These are phyloP conservation scores for Dictyostelium brefeldianum DNA, from an alignment of 78 protist genomes.

Conservation along the genomic window DNA sequence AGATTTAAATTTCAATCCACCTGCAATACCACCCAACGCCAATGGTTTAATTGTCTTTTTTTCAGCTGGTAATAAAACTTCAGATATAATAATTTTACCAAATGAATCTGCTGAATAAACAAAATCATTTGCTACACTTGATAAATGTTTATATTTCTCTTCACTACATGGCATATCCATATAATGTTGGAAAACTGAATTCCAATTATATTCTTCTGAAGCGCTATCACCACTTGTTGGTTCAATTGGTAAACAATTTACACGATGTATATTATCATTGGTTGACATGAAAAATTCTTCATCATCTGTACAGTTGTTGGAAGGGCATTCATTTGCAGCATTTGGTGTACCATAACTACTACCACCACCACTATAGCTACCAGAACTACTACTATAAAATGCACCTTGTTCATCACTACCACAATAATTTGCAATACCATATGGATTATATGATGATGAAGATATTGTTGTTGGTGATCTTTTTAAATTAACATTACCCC, in stretches of 20 bases:
- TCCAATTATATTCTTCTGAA: conserved; percentile 32
- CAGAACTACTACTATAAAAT: conserved; percentile 4
- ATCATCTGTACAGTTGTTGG: no score
- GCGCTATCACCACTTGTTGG: not conserved
- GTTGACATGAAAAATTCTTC: conserved; percentile 16
- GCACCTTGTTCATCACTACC: not conserved
- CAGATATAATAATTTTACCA: conserved; percentile 85
- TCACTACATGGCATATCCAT: conserved; percentile 35
- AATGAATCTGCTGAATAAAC: conserved; percentile 83
- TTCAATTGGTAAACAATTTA: not conserved
- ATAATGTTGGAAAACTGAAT: conserved; percentile 45
- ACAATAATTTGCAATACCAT: conserved; percentile 8
- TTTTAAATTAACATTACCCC: not conserved
- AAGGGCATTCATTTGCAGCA: no score
- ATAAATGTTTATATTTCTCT: conserved; percentile 43
- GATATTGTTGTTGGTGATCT: not conserved
- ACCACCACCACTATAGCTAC: not conserved
- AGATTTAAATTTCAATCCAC: conserved; percentile 74
- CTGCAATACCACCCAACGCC: conserved; percentile 82
- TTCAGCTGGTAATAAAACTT: conserved; percentile 64
- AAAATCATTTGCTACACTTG: conserved; percentile 70
- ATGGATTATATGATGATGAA: conserved; percentile 8
- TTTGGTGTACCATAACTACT: not conserved
- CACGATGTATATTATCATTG: not conserved
- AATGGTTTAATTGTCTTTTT: conserved; percentile 78